A percentile compares a stretch with the other conserved stretches of the same genome.
Evolutionary conservation across 192 early-diverging fungal genomes (phyloP).

Genomic region (Kickxella alabastrina): DNA sequence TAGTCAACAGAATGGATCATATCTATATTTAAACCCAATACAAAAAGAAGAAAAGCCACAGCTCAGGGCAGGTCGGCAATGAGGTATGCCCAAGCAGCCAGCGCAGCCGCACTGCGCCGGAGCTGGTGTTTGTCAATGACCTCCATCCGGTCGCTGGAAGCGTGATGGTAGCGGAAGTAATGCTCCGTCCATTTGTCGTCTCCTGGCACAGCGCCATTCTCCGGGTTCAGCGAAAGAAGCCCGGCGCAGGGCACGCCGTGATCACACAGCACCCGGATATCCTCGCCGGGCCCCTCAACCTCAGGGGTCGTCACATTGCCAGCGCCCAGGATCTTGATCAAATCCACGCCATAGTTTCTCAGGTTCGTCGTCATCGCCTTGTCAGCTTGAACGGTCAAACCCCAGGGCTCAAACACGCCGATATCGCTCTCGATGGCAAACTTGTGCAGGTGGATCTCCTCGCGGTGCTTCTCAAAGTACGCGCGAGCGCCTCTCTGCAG

Average conservation of each 20-base stretch:
- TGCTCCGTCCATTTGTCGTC: slow-evolving; percentile 43
- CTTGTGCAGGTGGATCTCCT: slow-evolving; percentile 27
- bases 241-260: slow-evolving; percentile 58
- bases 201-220: slow-evolving; percentile 32
- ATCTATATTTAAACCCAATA: slow-evolving; percentile 14
- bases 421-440: slow-evolving; percentile 61
- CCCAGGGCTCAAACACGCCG: slow-evolving; percentile 63
- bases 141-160: slow-evolving; percentile 52
- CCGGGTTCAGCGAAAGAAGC: slow-evolving; percentile 45
- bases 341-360: slow-evolving; percentile 31
- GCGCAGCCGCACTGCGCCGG: slow-evolving; percentile 54
- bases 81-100: slow-evolving; percentile 59
- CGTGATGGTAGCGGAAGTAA: slow-evolving; percentile 62
- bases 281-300: slow-evolving; percentile 41
- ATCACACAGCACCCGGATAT: slow-evolving; percentile 54
- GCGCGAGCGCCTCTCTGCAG: slow-evolving; percentile 54
- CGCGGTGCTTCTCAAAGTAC: slow-evolving; percentile 48
- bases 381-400: slow-evolving; percentile 47
- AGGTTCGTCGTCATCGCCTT: slow-evolving; percentile 19
- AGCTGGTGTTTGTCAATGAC: slow-evolving; percentile 55
- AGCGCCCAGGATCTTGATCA: slow-evolving; percentile 38
- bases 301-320: slow-evolving; percentile 39
- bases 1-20: neutral
- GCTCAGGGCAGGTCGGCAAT: slow-evolving; percentile 54
- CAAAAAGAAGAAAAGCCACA: no score